Conservation (phyloP, 768 basidiomycete genomes). For the Rubroboletus satanas region DNA sequence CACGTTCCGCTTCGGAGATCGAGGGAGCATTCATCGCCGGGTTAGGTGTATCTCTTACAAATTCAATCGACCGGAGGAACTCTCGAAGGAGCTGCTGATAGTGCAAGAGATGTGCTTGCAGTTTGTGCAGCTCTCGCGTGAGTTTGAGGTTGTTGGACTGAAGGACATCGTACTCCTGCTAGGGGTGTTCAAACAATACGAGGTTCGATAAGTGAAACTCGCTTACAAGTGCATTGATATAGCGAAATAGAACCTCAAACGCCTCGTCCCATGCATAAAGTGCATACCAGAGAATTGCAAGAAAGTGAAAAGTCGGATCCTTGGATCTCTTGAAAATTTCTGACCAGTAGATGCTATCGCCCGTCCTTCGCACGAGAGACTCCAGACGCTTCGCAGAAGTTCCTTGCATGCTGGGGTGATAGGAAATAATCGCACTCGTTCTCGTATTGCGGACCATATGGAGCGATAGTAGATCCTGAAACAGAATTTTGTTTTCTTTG, state of each 20-base stretch:
- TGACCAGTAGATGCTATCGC: slow-evolving; percentile 36
- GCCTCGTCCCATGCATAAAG: slow-evolving; percentile 62
- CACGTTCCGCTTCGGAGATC: slow-evolving; percentile 15
- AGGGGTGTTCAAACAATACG: neutral
- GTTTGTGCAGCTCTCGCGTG: slow-evolving; percentile 50
- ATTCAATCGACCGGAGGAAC: slow-evolving; percentile 48
- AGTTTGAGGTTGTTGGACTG: slow-evolving; percentile 41
- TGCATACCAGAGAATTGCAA: slow-evolving; percentile 53
- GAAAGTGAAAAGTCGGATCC: slow-evolving; percentile 33
- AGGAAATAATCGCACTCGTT: slow-evolving; percentile 35
- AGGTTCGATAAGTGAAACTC: neutral
- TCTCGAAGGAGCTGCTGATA: slow-evolving; percentile 52
- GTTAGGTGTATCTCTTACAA: slow-evolving; percentile 47
- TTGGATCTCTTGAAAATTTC: slow-evolving; percentile 26
- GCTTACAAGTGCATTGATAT: slow-evolving; percentile 47
- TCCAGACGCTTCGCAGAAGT: slow-evolving; percentile 28
- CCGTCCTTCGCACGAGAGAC: slow-evolving; percentile 23
- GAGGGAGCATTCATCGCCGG: slow-evolving; percentile 39
- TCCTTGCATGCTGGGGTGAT: slow-evolving; percentile 21
- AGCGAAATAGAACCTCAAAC: slow-evolving; percentile 45
- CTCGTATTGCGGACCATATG: slow-evolving; percentile 36
- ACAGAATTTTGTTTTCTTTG: slow-evolving; percentile 19
- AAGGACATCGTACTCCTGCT: slow-evolving; percentile 45
- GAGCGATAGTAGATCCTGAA: slow-evolving; percentile 35
- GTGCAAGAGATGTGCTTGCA: slow-evolving; percentile 53